Evolutionary conservation across 805 yeast species (phyloP).

Genomic region (Candida namnaoensis): DNA sequence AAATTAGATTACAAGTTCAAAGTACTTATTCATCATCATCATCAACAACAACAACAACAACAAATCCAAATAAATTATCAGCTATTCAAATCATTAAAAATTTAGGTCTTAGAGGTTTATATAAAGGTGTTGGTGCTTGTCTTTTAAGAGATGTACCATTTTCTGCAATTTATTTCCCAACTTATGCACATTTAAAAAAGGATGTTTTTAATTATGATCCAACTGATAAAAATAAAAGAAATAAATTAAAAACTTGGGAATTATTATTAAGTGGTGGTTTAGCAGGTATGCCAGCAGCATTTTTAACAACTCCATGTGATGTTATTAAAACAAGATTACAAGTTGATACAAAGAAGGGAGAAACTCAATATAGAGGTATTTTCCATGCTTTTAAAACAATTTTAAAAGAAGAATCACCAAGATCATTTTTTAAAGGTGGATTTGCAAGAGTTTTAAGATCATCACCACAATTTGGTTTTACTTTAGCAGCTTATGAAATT

Average conservation of each 20-base stretch:
- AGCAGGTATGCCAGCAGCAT: constrained; percentile 98
- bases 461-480: constrained; percentile 96
- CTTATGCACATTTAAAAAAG: constrained; percentile 88
- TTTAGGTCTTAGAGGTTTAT: constrained; percentile 78
- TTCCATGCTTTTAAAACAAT: constrained; percentile 70
- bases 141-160: constrained; percentile 92
- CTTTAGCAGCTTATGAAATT: constrained; percentile 93
- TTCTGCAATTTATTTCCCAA: constrained; percentile 94
- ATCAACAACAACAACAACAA: constrained; percentile 9
- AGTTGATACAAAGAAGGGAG: constrained; percentile 71
- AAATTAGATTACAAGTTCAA: constrained; percentile 89
- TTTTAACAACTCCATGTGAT: constrained; percentile 93
- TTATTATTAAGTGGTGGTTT: constrained; percentile 81
- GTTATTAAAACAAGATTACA: constrained; percentile 94
- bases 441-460: constrained; percentile 91
- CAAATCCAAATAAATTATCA: constrained; percentile 29
- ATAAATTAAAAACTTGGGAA: constrained; percentile 71
- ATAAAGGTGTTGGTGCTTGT: constrained; percentile 90
- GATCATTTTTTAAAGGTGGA: constrained; percentile 93
- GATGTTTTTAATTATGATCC: constrained; percentile 81
- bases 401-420: constrained; percentile 70
- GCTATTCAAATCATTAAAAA: constrained; percentile 70
- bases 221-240: constrained; percentile 43
- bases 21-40: constrained; percentile 43
- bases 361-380: constrained; percentile 69